A percentile compares a stretch with the other conserved stretches of the same genome.
Conservation (phyloP, 371 early-diverging fungal species). For the Syncephalastrum sp. region DNA sequence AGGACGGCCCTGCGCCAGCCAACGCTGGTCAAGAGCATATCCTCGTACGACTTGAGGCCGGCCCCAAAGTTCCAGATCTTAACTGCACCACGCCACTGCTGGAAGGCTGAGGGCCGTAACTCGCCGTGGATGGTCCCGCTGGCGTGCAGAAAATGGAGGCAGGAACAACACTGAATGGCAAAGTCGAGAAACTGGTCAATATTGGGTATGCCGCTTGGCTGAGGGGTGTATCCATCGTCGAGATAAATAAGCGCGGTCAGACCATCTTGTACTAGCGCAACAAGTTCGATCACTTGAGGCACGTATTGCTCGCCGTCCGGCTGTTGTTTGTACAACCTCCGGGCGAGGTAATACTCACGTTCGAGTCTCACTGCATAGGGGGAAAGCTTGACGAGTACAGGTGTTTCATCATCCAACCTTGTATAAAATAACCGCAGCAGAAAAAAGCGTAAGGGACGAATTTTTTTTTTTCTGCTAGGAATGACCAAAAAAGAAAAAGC, state of each 20-base stretch:
- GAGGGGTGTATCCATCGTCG: constrained; percentile 13
- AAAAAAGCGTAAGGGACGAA: not conserved
- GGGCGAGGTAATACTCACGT: constrained; percentile 41
- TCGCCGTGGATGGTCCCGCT: constrained; percentile 45
- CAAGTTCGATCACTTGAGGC: constrained; percentile 31
- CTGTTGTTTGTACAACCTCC: constrained; percentile 25
- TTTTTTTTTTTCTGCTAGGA: not conserved
- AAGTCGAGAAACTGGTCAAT: constrained; percentile 29
- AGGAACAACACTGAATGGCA: constrained; percentile 37
- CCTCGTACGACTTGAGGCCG: constrained; percentile 38
- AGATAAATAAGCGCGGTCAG: constrained; percentile 34
- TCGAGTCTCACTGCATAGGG: constrained; percentile 39
- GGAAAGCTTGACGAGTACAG: constrained; percentile 40
- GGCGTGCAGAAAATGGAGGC: constrained; percentile 42
- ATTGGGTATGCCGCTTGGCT: constrained; percentile 4
- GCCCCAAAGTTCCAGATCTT: constrained; percentile 45
- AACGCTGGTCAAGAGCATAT: constrained; percentile 34
- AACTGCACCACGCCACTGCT: constrained; percentile 12
- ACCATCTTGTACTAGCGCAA: constrained; percentile 36
- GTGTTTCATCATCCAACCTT: constrained; percentile 25
- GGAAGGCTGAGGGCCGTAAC: constrained; percentile 35
- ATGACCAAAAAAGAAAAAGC: constrained; percentile 1
- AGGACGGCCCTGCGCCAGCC: constrained; percentile 30
- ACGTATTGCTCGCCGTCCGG: constrained; percentile 33
- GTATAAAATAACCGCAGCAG: not conserved